Base-by-base conservation (phyloP, 495 filamentous ascomycete genomes). In the Penicillium simplicissimum region DNA sequence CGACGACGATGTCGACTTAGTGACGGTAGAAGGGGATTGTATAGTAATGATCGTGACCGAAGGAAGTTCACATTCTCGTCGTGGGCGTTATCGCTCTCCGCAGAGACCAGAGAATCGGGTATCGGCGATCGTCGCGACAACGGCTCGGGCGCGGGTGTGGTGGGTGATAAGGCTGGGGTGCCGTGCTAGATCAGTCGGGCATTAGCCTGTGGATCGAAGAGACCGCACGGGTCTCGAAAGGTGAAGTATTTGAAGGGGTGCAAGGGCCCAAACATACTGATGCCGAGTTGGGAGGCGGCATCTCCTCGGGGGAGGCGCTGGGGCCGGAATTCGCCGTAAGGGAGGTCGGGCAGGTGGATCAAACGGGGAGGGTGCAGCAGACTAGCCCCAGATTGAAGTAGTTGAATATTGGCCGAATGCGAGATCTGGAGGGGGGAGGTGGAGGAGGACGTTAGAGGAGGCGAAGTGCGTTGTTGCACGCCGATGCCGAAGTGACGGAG, bases 41-140 rank as follows among this genome's bases (percentile, higher is more conserved):
- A 51, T 58, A 77, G 59, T 59, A 74, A 62, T 68, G 64, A 64
- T 19, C 76, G 77, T 52, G 77, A 76, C 37, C 85, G 81, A 52
- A 87, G 72, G 62, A 86, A 86, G 70, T 73, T 82, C 56, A 87
- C 78, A 74, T 87, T 86, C 57, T 81, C 85, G 67, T 83, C 81
- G 55, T 87, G 78, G 36, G 79, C 81, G 60, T 82, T 83, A 62
- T 86, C 81, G 63, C 68, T 69, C 62, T 81, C 81, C 40, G 75
- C 71, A 59, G 77, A 74, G 48, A 76, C 58, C 7, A 57, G 65
- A 38, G 80, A 76, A 17, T 81, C 76, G 52, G 83, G 74, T 57
- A 73, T 75, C 43, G 82, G 75, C 25, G 80, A 68, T 60, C 57
- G 57, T 14, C 43, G 67, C 34, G 51, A 62, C 43, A 23, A 73